Evolutionary conservation across 768 basidiomycete genomes (phyloP).

Genomic region (Kwoniella mangroviensis): DNA sequence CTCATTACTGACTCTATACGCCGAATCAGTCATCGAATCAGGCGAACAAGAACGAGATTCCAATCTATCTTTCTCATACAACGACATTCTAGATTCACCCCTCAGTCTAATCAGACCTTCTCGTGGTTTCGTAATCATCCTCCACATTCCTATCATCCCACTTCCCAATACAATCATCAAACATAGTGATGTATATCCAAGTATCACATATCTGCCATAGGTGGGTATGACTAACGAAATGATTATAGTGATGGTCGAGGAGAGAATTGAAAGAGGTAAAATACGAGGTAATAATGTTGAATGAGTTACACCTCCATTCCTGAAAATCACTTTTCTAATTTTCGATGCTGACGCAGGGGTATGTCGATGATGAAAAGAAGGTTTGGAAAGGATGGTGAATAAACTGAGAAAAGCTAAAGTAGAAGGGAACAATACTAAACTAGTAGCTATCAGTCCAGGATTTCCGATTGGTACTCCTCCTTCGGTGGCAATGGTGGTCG

Average conservation of each 20-base stretch:
- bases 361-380: constrained; percentile 6
- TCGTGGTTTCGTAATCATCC: constrained; percentile 1
- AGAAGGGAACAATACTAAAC: not conserved
- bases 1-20: constrained; percentile 12
- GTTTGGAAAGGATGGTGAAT: constrained; percentile 28
- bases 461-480: no score
- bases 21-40: not conserved
- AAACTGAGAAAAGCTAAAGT: constrained; percentile 11
- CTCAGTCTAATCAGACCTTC: constrained; percentile 20
- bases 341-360: not conserved
- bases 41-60: not conserved
- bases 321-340: constrained; percentile 10
- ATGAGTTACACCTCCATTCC: constrained; percentile 30
- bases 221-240: not conserved
- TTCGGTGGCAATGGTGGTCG: no score
- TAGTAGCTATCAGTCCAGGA: no score
- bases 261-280: constrained; percentile 18
- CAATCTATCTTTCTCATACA: constrained; percentile 13
- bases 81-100: constrained; percentile 16
- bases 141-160: constrained; percentile 16
- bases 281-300: constrained; percentile 29
- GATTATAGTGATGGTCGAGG: constrained; percentile 12
- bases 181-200: constrained; percentile 15
- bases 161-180: not conserved
- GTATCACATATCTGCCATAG: not conserved